Conservation (phyloP, 345 rosid species). For the Erucastrum elatum region DNA sequence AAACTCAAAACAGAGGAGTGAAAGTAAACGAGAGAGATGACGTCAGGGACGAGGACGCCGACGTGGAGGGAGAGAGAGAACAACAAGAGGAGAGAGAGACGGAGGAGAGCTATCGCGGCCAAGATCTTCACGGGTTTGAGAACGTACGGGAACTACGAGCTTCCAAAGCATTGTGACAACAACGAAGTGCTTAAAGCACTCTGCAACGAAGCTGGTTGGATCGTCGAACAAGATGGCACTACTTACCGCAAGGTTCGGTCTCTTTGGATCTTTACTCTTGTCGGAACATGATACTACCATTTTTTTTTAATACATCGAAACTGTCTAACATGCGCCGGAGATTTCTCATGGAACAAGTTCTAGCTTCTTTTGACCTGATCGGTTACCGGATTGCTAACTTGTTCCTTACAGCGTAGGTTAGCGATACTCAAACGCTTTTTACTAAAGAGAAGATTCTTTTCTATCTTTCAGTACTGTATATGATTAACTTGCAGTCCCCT, state of each 20-base stretch:
- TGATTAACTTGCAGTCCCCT: conserved; percentile 10
- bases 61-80: conserved; percentile 91
- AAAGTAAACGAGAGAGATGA: conserved; percentile 41
- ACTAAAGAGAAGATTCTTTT: conserved; percentile 28
- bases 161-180: conserved; percentile 91
- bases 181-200: conserved; percentile 89
- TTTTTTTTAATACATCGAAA: no score
- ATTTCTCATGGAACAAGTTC: neutral
- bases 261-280: conserved; percentile 9
- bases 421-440: conserved; percentile 21
- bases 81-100: conserved; percentile 81
- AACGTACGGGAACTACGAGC: conserved; percentile 79
- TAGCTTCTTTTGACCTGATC: neutral
- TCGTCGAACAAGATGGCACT: conserved; percentile 80
- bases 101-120: conserved; percentile 85
- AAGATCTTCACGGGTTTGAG: conserved; percentile 84
- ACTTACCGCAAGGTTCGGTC: conserved; percentile 78
- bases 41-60: conserved; percentile 75
- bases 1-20: neutral
- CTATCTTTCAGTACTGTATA: neutral
- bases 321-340: neutral
- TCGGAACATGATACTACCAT: neutral
- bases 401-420: conserved; percentile 32
- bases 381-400: conserved; percentile 15
- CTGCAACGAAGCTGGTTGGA: conserved; percentile 89